Conservation (phyloP, 345 rosid species). For the Eucalyptus cloeziana region DNA sequence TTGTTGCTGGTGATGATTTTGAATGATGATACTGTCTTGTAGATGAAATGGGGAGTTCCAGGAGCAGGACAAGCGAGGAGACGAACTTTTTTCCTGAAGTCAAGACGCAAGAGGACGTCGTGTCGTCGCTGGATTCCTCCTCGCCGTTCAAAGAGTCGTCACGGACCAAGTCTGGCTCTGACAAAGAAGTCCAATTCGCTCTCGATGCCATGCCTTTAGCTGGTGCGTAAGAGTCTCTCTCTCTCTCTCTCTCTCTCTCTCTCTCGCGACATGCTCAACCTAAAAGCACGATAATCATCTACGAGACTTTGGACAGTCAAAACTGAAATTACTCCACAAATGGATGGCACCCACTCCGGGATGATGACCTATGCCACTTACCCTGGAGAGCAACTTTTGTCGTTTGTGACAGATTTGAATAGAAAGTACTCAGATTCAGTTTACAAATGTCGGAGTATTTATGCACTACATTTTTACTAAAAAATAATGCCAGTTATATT, state of each 20-base stretch:
- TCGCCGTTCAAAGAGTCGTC: constrained; percentile 25
- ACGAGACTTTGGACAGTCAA: not conserved
- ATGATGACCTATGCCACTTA: not conserved
- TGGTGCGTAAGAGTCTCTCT: not conserved
- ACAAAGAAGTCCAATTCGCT: not conserved
- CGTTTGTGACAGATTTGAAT: not conserved
- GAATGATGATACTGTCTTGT: not conserved
- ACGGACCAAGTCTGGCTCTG: constrained; percentile 1
- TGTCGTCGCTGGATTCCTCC: constrained; percentile 11
- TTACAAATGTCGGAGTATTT: not conserved
- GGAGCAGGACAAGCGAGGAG: constrained; percentile 16
- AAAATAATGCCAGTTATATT: not conserved
- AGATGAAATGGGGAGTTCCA: not conserved
- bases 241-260: not conserved
- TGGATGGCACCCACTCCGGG: not conserved
- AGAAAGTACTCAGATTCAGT: not conserved
- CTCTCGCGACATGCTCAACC: not conserved
- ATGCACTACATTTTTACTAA: not conserved
- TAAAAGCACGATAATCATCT: not conserved
- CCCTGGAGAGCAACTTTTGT: not conserved
- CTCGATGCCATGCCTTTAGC: not conserved
- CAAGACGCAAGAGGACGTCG: constrained; percentile 29
- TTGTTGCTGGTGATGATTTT: not conserved
- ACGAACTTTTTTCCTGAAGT: constrained; percentile 20
- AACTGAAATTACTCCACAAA: not conserved